Conservation (phyloP, 2,329 filamentous ascomycete species). For the Neofusicoccum cordaticola region DNA sequence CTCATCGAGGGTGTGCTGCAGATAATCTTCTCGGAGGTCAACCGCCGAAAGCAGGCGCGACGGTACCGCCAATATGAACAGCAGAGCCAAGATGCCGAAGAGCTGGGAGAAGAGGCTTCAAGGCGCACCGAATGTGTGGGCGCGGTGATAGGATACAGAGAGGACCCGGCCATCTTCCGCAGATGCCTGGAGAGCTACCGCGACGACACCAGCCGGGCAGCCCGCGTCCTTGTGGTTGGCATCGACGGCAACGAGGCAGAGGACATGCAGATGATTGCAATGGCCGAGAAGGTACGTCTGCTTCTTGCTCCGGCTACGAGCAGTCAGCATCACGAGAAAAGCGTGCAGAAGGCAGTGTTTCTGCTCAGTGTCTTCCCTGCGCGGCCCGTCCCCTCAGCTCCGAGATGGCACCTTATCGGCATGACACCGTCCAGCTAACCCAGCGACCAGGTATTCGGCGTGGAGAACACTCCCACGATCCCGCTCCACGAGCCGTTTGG, state of each 20-base stretch:
- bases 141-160: slow-evolving; percentile 32
- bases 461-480: slow-evolving; percentile 2
- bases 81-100: background rate
- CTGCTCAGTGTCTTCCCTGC: background rate
- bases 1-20: background rate
- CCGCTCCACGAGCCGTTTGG: slow-evolving; percentile 28
- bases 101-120: background rate
- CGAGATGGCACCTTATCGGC: background rate
- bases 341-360: too few species aligned
- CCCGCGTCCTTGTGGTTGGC: slow-evolving; percentile 25
- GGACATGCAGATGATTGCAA: slow-evolving; percentile 30
- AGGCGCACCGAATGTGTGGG: slow-evolving; percentile 24
- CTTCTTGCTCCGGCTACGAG: too few species aligned
- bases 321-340: too few species aligned
- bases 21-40: background rate
- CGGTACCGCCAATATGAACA: background rate
- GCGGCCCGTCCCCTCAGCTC: background rate
- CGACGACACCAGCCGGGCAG: slow-evolving; percentile 23
- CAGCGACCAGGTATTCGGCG: background rate
- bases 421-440: background rate
- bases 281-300: slow-evolving; percentile 26
- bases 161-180: slow-evolving; percentile 29
- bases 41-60: background rate
- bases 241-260: slow-evolving; percentile 30
- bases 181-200: slow-evolving; percentile 31